Evolutionary conservation across 2,329 filamentous ascomycete species (phyloP), one percentile per base, ranked within the genome.

Genomic region (Neofusicoccum cordaticola): DNA sequence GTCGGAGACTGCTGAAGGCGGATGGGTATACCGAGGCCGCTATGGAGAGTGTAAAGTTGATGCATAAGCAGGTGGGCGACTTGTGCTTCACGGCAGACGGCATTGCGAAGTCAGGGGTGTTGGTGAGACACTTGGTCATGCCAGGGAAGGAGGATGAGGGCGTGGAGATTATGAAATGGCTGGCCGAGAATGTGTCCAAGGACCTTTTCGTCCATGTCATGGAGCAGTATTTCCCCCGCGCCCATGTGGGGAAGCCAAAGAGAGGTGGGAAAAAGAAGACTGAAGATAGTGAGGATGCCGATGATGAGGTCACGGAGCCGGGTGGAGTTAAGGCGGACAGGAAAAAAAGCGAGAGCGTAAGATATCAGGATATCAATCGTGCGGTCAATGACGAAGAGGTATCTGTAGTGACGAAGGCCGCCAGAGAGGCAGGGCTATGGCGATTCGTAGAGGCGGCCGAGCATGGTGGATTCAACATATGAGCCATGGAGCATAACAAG

Each of bases 131-230:
- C 76, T 83, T 96, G 1, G 90, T 94, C 31, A 96, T 96, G 92
- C 92, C 91, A 0, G 90, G 90, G 0, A 87, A 88, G 70, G 89
- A 91, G 72, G 85, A 85, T 17, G 91, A 95, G 76, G 89, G 89
- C 0, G 82, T 83, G 58, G 81, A 87, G 67, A 95, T 96, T 66
- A 89, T 96, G 82, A 82, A 80, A 67, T 96, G 91, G 83, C 80
- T 96, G 15, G 91, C 90, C 0, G 80, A 84, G 34, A 85, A 92
- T 61, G 83, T 96, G 2, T 91, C 89, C 3, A 83, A 80, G 63
- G 91, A 95, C 74, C 82, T 90, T 48, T 94, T 93, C 76, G 85
- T 95, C 66, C 89, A 96, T 73, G 88, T 96, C 68, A 95, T 95
- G 91, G 91, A 96, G 77, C 92, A 96, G 77, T 95, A 95, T 72